Evolutionary conservation across 1,139 yeast genomes (phyloP).

Genomic region (Yamadazyma friedrichii): DNA sequence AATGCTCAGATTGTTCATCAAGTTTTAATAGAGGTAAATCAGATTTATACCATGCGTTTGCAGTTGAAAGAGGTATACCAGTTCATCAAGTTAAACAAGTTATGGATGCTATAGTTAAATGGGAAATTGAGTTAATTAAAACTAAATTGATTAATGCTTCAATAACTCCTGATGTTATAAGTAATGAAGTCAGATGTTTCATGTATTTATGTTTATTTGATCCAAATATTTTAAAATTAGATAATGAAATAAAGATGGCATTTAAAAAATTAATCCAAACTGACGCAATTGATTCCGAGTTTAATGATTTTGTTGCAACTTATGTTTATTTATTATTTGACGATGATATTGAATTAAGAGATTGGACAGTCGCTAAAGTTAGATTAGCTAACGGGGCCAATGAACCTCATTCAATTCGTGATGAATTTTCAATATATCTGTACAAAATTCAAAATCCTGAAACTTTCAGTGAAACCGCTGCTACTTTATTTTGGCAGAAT

Average conservation of each 20-base stretch:
- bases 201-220: conserved; percentile 20
- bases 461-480: conserved; percentile 40
- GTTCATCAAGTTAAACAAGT: conserved; percentile 50
- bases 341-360: conserved; percentile 43
- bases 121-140: conserved; percentile 29
- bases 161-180: not conserved
- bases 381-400: not conserved
- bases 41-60: conserved; percentile 49
- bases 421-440: conserved; percentile 54
- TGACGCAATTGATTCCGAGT: not conserved
- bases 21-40: conserved; percentile 55
- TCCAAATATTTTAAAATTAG: conserved; percentile 47
- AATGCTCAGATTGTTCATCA: conserved; percentile 52
- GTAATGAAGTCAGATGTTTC: conserved; percentile 2
- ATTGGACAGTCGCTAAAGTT: conserved; percentile 40
- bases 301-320: conserved; percentile 40
- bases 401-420: conserved; percentile 20
- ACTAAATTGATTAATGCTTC: not conserved
- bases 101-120: conserved; percentile 45
- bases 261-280: conserved; percentile 17
- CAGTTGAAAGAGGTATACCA: conserved; percentile 48
- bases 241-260: conserved; percentile 25
- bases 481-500: conserved; percentile 55
- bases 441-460: conserved; percentile 53
- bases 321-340: conserved; percentile 51